Conservation (phyloP, 1,284 basidiomycete species). For the Trametes versicolor region DNA sequence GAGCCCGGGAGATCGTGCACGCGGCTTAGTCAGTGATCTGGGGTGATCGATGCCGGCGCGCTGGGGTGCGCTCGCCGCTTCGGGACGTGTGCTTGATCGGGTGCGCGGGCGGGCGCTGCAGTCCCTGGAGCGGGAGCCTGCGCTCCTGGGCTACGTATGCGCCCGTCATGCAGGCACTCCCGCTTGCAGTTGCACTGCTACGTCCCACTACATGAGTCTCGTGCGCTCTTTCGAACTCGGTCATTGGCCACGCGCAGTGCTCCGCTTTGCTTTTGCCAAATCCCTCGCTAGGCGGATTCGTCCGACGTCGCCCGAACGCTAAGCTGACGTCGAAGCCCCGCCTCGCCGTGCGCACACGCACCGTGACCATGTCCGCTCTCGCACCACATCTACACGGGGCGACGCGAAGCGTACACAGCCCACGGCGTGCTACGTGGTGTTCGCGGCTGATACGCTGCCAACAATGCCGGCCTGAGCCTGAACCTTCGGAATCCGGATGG, state of each 20-base stretch:
- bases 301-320: conserved; percentile 9
- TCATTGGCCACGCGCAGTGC: background rate
- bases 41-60: conserved; percentile 1
- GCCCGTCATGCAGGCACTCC: background rate
- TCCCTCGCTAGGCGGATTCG: background rate
- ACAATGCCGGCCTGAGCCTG: background rate
- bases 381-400: background rate
- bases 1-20: conserved; percentile 16
- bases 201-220: background rate
- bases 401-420: background rate
- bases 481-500: background rate
- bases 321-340: conserved; percentile 14
- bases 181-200: no score
- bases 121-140: no score
- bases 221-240: background rate
- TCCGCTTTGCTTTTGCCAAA: background rate
- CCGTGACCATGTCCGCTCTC: background rate
- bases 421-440: conserved; percentile 7
- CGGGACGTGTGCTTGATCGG: conserved; percentile 11
- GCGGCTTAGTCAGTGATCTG: conserved; percentile 20
- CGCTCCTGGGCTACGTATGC: no score
- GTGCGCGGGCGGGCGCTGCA: conserved; percentile 4
- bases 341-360: conserved; percentile 10
- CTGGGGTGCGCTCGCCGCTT: conserved; percentile 8
- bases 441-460: background rate